Percentiles rank a stretch among this genome's conserved stretches.
These are phyloP conservation scores for Medicago lupulina DNA, from an alignment of 306 rosid species.

Conservation along the genomic window DNA sequence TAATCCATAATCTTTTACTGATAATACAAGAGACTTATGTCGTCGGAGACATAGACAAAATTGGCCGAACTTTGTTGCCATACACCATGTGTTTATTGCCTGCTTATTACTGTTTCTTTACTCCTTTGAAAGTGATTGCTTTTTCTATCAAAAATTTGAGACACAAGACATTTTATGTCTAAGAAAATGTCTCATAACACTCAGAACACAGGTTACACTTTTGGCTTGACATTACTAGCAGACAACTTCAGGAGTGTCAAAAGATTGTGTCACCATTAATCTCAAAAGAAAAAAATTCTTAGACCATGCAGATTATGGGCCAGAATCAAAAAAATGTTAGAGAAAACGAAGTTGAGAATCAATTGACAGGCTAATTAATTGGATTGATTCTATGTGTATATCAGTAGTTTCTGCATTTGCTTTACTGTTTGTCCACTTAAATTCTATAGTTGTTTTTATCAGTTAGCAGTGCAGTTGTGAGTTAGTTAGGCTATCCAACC, in stretches of 20 bases:
- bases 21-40: too few species aligned
- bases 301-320: constrained; percentile 15
- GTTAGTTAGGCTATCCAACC: not conserved
- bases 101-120: too few species aligned
- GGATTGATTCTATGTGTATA: not conserved
- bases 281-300: not conserved
- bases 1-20: too few species aligned
- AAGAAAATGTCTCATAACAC: constrained; percentile 1
- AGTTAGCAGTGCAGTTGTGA: not conserved
- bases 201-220: constrained; percentile 1
- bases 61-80: too few species aligned
- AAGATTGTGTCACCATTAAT: not conserved
- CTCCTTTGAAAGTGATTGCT: too few species aligned
- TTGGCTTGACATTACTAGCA: constrained; percentile 20
- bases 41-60: too few species aligned
- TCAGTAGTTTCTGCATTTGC: not conserved
- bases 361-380: not conserved
- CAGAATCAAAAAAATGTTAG: constrained; percentile 1
- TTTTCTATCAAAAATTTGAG: not conserved
- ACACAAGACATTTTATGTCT: not conserved
- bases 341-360: constrained; percentile 3
- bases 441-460: not conserved
- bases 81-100: too few species aligned
- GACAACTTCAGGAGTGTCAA: constrained; percentile 8
- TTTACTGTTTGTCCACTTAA: not conserved